Evolutionary conservation across 2,329 filamentous ascomycete genomes (phyloP), one percentile per base, ranked within the genome.

Genomic region (Aspergillus arachidicola): DNA sequence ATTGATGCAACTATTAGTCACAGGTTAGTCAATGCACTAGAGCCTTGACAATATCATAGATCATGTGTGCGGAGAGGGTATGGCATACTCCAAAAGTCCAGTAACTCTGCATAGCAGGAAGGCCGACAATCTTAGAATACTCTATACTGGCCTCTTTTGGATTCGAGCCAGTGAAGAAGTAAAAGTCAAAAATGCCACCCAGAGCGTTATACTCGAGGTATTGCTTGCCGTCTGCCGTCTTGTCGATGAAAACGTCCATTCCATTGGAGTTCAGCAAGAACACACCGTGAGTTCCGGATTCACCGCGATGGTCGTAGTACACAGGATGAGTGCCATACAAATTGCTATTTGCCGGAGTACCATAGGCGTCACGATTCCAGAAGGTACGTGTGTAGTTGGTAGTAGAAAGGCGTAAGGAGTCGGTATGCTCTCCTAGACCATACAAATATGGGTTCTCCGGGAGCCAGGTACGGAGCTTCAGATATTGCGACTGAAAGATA

Each of bases 171-270:
- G 86, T 82, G 11, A 90, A 70, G 71, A 90, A 89, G 72, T 90
- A 90, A 58, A 90, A 86, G 75, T 94, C 92, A 2, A 95, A 73
- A 23, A 94, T 84, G 11, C 92, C 92, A 7, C 92, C 91, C 0
- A 94, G 82, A 1, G 87, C 87, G 74, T 94, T 92, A 79, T 94
- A 95, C 76, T 94, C 90, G 6, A 95, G 84, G 62, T 89, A 92
- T 73, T 94, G 88, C 7, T 85, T 82, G 9, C 83, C 81, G 28
- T 82, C 76, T 6, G 81, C 77, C 1, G 85, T 86, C 66, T 87
- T 85, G 73, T 92, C 85, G 74, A 94, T 88, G 69, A 89, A 89
- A 74, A 94, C 83, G 64, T 94, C 90, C 88, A 93, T 93, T 38
- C 87, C 90, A 70, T 92, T 90, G 14, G 87, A 89, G 75, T 91